Conservation (phyloP, 257 asterid species). For the Haberlea rhodopensis region DNA sequence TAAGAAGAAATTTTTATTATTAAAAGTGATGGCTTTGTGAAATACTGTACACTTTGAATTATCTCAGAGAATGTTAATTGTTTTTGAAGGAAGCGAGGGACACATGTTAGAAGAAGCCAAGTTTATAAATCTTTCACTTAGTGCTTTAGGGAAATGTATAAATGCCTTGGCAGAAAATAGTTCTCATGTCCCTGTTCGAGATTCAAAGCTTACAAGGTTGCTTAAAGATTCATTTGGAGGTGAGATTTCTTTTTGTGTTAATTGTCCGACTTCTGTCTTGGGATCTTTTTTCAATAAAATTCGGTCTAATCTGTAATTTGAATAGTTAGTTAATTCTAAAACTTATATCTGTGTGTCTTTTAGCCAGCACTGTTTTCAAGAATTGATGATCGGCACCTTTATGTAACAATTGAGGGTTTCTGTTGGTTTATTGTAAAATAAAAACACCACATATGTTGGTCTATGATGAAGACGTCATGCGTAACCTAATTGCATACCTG, state of each 20-base stretch:
- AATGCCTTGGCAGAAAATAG: conserved; percentile 99
- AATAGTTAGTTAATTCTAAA: not conserved
- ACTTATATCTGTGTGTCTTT: not conserved
- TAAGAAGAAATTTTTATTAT: conserved; percentile 15
- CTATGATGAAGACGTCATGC: conserved; percentile 11
- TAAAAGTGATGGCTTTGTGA: conserved; percentile 14
- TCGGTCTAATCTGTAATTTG: not conserved
- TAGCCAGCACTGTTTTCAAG: not conserved
- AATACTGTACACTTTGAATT: conserved; percentile 14
- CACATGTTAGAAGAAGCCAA: conserved; percentile 98
- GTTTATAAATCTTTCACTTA: conserved; percentile 91
- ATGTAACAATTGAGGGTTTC: not conserved
- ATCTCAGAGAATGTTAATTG: conserved; percentile 24
- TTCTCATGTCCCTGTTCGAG: conserved; percentile 96
- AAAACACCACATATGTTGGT: conserved; percentile 11
- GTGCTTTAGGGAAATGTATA: conserved; percentile 98
- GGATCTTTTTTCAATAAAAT: too few species aligned
- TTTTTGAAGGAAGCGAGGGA: conserved; percentile 94
- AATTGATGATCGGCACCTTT: not conserved
- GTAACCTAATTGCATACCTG: conserved; percentile 28
- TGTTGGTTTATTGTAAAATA: not conserved
- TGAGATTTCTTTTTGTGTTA: conserved; percentile 36
- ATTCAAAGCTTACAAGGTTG: conserved; percentile 92
- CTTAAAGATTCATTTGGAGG: conserved; percentile 99
- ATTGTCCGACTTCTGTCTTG: not conserved